These are phyloP conservation scores for Rhizomucor pusillus DNA, from an alignment of 371 early-diverging fungal genomes.

Conservation along the genomic window DNA sequence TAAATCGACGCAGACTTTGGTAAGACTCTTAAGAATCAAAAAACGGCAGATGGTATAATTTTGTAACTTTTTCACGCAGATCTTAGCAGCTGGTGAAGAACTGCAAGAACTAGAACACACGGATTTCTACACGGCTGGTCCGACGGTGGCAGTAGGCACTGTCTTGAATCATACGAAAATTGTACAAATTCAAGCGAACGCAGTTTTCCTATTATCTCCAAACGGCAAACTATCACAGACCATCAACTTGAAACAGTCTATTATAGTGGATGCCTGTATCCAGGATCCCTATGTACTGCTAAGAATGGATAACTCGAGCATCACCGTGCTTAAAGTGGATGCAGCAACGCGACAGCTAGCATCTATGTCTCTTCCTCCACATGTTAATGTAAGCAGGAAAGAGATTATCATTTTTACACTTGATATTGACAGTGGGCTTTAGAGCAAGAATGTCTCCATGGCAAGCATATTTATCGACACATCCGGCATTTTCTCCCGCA, in stretches of 20 bases:
- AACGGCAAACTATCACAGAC: conserved; percentile 62
- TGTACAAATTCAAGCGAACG: conserved; percentile 79
- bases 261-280: conserved; percentile 74
- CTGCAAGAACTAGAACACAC: conserved; percentile 74
- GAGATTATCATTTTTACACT: too few species aligned
- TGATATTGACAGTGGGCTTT: too few species aligned
- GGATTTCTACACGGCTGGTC: conserved; percentile 74
- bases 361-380: conserved; percentile 29
- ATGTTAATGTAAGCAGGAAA: conserved; percentile 34
- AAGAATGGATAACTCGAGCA: conserved; percentile 59
- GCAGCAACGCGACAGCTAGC: conserved; percentile 45
- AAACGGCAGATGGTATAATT: not conserved
- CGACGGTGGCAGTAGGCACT: conserved; percentile 74
- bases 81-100: conserved; percentile 82
- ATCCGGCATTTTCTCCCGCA: conserved; percentile 43
- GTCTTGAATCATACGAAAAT: conserved; percentile 63
- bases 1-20: conserved; percentile 63
- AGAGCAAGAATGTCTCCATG: conserved; percentile 41
- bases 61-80: conserved; percentile 23
- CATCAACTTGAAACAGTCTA: conserved; percentile 58
- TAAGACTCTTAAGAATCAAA: conserved; percentile 22
- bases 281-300: conserved; percentile 82
- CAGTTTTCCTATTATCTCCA: conserved; percentile 68
- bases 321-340: conserved; percentile 62
- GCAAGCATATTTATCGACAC: conserved; percentile 64